Percentiles rank a stretch among this genome's conserved stretches.
Conservation (phyloP, 2,329 filamentous ascomycete genomes). For the Penicillium hordei region DNA sequence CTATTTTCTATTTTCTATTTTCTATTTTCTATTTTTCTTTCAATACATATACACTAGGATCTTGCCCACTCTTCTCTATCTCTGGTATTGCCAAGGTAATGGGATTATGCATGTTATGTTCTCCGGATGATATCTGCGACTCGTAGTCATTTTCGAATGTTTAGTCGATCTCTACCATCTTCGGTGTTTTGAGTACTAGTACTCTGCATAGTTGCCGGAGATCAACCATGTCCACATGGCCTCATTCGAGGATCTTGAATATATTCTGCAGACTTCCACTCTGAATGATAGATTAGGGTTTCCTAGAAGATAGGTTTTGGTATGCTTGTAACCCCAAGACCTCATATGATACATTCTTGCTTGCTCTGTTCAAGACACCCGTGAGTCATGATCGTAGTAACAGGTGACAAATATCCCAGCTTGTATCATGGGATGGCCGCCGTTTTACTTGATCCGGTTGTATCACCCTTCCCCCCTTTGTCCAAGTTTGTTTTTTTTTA, state of each 20-base stretch:
- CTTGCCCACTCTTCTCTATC: neutral
- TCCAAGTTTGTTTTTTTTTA: constrained; percentile 19
- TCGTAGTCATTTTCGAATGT: neutral
- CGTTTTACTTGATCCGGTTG: constrained; percentile 27
- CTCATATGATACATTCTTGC: constrained; percentile 30
- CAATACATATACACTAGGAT: neutral
- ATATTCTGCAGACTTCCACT: constrained; percentile 1
- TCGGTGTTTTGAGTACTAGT: constrained; percentile 4
- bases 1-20: neutral
- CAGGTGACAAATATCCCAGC: constrained; percentile 24
- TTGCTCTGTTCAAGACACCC: constrained; percentile 14
- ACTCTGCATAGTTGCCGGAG: constrained; percentile 17
- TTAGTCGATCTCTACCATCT: constrained; percentile 20
- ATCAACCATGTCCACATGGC: constrained; percentile 20
- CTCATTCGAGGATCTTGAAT: constrained; percentile 21
- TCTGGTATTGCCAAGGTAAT: constrained; percentile 6
- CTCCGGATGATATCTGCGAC: constrained; percentile 16
- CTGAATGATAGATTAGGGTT: constrained; percentile 18
- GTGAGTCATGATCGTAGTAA: constrained; percentile 26
- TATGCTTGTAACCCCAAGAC: constrained; percentile 23
- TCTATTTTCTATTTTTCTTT: neutral
- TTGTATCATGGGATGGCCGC: constrained; percentile 27
- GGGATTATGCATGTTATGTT: constrained; percentile 5
- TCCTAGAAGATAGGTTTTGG: constrained; percentile 10
- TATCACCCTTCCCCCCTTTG: constrained; percentile 28